A percentile compares a stretch with the other conserved stretches of the same genome.
Evolutionary conservation across 768 basidiomycete species (phyloP).

Genomic region (Leccinum pellstonianum): DNA sequence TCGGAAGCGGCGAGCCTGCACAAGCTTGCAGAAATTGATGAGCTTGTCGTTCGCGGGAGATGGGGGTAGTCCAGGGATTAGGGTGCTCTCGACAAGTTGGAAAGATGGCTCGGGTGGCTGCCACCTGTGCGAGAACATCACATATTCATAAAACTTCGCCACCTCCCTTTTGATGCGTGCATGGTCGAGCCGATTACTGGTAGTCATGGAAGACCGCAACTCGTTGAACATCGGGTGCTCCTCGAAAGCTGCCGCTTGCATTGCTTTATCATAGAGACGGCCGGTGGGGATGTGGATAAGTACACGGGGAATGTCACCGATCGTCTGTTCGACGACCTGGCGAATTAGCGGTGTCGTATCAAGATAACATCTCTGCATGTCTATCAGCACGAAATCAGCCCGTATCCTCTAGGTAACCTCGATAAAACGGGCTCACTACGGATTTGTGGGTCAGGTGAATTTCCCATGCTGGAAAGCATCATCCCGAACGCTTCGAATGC

Average conservation of each 20-base stretch:
- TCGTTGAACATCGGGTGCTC: not conserved
- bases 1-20: not conserved
- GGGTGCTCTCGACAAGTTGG: not conserved
- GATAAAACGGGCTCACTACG: no score
- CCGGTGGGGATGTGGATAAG: not conserved
- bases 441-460: no score
- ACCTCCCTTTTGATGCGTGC: no score
- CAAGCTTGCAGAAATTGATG: not conserved
- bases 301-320: not conserved
- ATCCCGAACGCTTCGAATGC: no score
- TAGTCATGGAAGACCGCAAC: not conserved
- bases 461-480: no score
- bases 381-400: no score
- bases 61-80: not conserved
- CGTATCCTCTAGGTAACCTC: no score
- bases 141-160: no score
- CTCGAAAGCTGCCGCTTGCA: not conserved
- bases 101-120: no score
- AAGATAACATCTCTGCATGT: not conserved
- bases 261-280: not conserved
- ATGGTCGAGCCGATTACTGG: not conserved
- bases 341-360: not conserved
- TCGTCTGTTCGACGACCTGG: not conserved
- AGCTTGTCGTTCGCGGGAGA: not conserved
- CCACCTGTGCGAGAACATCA: no score